Percentiles rank a stretch among this genome's conserved stretches.
phyloP scores from a whole-genome alignment of 805 yeast species.

The Schizosaccharomyces osmophilus region DNA sequence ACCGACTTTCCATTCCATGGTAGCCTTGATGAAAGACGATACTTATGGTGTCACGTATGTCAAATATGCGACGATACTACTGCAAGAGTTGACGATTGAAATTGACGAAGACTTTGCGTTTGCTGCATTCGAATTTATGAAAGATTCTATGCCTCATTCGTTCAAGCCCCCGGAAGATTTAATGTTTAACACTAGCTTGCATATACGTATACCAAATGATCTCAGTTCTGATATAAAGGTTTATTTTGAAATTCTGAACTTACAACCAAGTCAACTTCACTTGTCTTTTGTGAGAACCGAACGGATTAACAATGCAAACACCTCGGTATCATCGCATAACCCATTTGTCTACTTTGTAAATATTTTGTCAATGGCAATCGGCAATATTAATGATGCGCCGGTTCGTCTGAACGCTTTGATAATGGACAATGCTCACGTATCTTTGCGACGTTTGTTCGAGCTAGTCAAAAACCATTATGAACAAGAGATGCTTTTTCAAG shows the following conservation, averaged over 20 bases:
- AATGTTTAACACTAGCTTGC: constrained; percentile 14
- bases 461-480: constrained; percentile 66
- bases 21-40: constrained; percentile 67
- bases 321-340: constrained; percentile 31
- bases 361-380: constrained; percentile 84
- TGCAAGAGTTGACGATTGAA: constrained; percentile 81
- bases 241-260: constrained; percentile 74
- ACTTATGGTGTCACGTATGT: constrained; percentile 73
- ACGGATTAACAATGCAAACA: constrained; percentile 30
- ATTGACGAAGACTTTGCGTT: constrained; percentile 81
- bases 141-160: constrained; percentile 35
- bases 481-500: constrained; percentile 74
- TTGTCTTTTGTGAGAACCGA: constrained; percentile 81
- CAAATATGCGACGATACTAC: constrained; percentile 68
- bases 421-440: constrained; percentile 73
- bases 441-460: constrained; percentile 44
- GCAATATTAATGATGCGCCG: constrained; percentile 92
- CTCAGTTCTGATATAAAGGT: constrained; percentile 33
- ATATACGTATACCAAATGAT: constrained; percentile 20
- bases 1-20: constrained; percentile 71
- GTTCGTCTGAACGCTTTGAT: constrained; percentile 66
- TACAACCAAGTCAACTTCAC: constrained; percentile 77
- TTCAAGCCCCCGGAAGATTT: constrained; percentile 15
- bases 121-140: constrained; percentile 55
- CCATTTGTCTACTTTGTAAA: constrained; percentile 49